phyloP scores from a whole-genome alignment of 768 basidiomycete species.

The Rhizopogon vesiculosus region DNA sequence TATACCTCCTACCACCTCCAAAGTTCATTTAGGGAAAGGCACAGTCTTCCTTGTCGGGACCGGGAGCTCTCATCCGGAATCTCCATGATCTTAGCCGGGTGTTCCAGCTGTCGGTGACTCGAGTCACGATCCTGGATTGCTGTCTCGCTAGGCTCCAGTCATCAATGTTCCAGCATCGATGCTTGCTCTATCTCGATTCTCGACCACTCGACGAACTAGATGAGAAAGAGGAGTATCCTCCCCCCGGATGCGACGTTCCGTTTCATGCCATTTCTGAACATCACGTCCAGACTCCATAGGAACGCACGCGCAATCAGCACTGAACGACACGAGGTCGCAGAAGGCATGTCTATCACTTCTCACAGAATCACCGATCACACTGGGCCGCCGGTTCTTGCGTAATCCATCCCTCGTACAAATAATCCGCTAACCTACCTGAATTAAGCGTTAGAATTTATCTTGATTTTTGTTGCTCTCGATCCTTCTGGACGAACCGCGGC shows the following conservation, averaged over 20 bases:
- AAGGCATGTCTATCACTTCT: background rate
- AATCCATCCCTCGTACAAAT: background rate
- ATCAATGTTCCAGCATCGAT: too few relatives aligned
- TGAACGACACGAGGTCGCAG: background rate
- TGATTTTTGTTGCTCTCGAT: background rate
- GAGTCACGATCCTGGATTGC: too few relatives aligned
- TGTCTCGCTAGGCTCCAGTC: too few relatives aligned
- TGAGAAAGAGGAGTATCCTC: too few relatives aligned
- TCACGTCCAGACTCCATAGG: too few relatives aligned
- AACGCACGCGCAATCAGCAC: background rate
- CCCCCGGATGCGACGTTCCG: background rate
- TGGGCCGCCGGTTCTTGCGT: background rate
- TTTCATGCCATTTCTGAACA: background rate
- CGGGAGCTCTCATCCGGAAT: background rate
- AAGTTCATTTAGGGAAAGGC: background rate
- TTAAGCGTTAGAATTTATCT: constrained; percentile 2
- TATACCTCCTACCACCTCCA: background rate
- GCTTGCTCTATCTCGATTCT: too few relatives aligned
- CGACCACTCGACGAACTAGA: too few relatives aligned
- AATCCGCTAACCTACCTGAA: background rate
- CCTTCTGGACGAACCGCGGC: background rate
- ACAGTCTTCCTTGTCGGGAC: background rate
- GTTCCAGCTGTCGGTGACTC: too few relatives aligned
- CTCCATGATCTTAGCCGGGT: background rate
- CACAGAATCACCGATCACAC: background rate